phyloP scores from a whole-genome alignment of 768 basidiomycete species.

The Amanita pseudoporphyria region DNA sequence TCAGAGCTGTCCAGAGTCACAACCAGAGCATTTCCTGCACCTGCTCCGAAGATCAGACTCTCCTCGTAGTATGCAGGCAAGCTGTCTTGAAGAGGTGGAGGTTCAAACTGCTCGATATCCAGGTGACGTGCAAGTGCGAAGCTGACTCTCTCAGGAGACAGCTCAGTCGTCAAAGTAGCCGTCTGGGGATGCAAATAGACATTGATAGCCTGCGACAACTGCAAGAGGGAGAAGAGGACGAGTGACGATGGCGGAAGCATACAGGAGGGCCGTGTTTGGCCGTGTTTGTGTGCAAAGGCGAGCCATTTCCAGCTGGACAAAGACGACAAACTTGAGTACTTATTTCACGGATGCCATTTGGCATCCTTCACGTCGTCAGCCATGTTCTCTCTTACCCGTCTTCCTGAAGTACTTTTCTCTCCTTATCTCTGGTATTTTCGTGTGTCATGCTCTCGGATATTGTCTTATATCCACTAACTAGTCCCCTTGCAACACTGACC shows the following conservation, averaged over 20 bases:
- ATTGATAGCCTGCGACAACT: slow-evolving; percentile 38
- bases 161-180: slow-evolving; percentile 23
- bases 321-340: no score
- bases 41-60: slow-evolving; percentile 48
- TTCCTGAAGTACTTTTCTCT: slow-evolving; percentile 7
- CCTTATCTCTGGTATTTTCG: slow-evolving; percentile 10
- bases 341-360: no score
- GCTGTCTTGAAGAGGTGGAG: slow-evolving; percentile 23
- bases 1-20: slow-evolving; percentile 48
- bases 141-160: slow-evolving; percentile 46
- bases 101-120: slow-evolving; percentile 59
- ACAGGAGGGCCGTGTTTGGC: slow-evolving; percentile 18
- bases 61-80: slow-evolving; percentile 23
- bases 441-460: background rate
- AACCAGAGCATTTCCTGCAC: slow-evolving; percentile 38
- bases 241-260: slow-evolving; percentile 19
- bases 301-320: no score
- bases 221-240: slow-evolving; percentile 23
- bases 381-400: slow-evolving; percentile 7
- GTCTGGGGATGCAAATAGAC: slow-evolving; percentile 49
- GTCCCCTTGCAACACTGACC: slow-evolving; percentile 4
- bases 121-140: slow-evolving; percentile 59
- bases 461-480: slow-evolving; percentile 4
- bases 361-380: background rate
- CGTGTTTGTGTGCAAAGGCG: slow-evolving; percentile 16